phyloP scores from a whole-genome alignment of 768 basidiomycete species.

The Chiua virens region DNA sequence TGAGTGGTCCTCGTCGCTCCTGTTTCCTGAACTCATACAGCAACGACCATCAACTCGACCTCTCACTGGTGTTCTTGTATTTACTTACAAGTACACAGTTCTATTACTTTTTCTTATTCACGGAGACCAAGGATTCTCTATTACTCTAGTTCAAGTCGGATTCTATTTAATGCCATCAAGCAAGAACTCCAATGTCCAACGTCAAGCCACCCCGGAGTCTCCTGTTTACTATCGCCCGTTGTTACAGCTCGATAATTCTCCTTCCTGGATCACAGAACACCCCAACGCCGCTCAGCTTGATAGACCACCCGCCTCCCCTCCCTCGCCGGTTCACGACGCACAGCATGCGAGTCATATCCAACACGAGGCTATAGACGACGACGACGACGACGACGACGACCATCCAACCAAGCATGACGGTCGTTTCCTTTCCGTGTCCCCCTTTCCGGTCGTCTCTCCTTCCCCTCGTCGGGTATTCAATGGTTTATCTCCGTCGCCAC shows the following conservation, averaged over 20 bases:
- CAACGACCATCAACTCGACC: slow-evolving; percentile 15
- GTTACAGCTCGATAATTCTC: slow-evolving; percentile 33
- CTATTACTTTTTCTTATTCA: slow-evolving; percentile 16
- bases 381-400: slow-evolving; percentile 23
- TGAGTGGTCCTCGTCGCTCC: slow-evolving; percentile 17
- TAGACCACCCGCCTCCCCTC: slow-evolving; percentile 8
- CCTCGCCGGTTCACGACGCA: not conserved
- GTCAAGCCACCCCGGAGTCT: slow-evolving; percentile 20
- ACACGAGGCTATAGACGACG: slow-evolving; percentile 10
- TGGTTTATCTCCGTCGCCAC: slow-evolving; percentile 15
- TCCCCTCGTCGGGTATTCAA: slow-evolving; percentile 10
- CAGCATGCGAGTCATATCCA: slow-evolving; percentile 12
- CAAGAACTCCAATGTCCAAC: slow-evolving; percentile 23
- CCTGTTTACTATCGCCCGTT: slow-evolving; percentile 27
- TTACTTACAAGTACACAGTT: slow-evolving; percentile 30
- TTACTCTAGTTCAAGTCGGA: slow-evolving; percentile 14
- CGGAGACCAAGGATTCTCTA: slow-evolving; percentile 14
- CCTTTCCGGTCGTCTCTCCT: slow-evolving; percentile 10
- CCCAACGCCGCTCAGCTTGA: slow-evolving; percentile 4
- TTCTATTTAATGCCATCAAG: slow-evolving; percentile 32
- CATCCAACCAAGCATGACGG: slow-evolving; percentile 29
- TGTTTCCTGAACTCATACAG: slow-evolving; percentile 22
- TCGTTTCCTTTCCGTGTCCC: slow-evolving; percentile 15
- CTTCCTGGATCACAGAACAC: slow-evolving; percentile 18
- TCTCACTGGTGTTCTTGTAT: slow-evolving; percentile 29